phyloP scores from a whole-genome alignment of 805 yeast genomes.

The Jamesozyma gamospora region DNA sequence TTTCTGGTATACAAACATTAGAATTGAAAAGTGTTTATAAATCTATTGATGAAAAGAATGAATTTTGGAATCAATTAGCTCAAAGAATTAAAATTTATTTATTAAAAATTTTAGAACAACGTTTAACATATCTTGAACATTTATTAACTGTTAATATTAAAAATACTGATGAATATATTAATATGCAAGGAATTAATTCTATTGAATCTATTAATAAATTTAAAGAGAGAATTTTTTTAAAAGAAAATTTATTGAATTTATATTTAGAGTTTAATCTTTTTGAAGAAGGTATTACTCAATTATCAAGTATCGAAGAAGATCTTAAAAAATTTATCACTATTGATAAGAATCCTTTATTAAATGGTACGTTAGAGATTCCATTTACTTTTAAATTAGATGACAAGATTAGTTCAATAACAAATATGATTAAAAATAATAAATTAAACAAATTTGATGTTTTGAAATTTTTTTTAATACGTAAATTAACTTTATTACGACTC shows the following conservation, averaged over 20 bases:
- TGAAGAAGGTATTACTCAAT: slow-evolving; percentile 20
- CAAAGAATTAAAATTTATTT: slow-evolving; percentile 15
- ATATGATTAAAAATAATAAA: slow-evolving; percentile 9
- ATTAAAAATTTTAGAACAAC: slow-evolving; percentile 20
- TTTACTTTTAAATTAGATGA: slow-evolving; percentile 6
- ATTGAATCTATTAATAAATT: slow-evolving; percentile 1
- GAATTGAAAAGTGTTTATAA: slow-evolving; percentile 28
- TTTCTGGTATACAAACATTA: slow-evolving; percentile 21
- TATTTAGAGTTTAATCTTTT: slow-evolving; percentile 20
- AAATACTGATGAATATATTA: background rate
- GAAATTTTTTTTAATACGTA: slow-evolving; percentile 18
- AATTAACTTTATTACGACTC: slow-evolving; percentile 13
- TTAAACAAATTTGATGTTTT: slow-evolving; percentile 14
- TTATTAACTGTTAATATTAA: slow-evolving; percentile 3
- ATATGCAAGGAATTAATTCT: no score
- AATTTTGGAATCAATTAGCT: slow-evolving; percentile 23
- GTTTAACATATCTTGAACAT: slow-evolving; percentile 12
- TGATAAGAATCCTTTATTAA: slow-evolving; percentile 5
- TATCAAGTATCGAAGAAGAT: slow-evolving; percentile 10
- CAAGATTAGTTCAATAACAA: slow-evolving; percentile 6
- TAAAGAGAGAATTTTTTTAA: slow-evolving; percentile 9
- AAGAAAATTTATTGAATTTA: slow-evolving; percentile 21
- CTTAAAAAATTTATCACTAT: slow-evolving; percentile 2
- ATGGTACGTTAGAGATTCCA: slow-evolving; percentile 19
- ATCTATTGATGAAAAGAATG: slow-evolving; percentile 22